These are phyloP conservation scores for Collybia sp. DNA, from an alignment of 768 basidiomycete genomes.

Conservation along the genomic window DNA sequence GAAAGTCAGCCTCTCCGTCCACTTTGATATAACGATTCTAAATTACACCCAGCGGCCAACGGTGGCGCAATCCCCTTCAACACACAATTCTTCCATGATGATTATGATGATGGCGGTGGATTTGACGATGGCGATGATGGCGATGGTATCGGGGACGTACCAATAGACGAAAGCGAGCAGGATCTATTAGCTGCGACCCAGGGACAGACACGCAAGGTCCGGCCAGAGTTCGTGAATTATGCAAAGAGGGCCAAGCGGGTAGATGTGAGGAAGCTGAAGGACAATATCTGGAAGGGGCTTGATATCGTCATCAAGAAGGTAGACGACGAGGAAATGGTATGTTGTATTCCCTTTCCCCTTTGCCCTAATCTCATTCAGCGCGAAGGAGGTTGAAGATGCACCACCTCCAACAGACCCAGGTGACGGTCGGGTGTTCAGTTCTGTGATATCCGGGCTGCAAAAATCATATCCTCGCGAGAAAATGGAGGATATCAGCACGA, in stretches of 20 bases:
- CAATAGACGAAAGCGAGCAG: conserved; percentile 69
- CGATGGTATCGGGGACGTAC: conserved; percentile 33
- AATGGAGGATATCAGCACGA: conserved; percentile 97
- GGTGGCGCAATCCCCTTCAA: conserved; percentile 76
- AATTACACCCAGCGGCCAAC: conserved; percentile 7
- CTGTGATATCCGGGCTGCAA: conserved; percentile 80
- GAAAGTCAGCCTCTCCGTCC: conserved; percentile 44
- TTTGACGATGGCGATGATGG: conserved; percentile 54
- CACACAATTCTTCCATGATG: conserved; percentile 97
- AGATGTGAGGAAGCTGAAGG: conserved; percentile 94
- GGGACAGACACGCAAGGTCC: conserved; percentile 67
- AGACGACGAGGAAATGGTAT: conserved; percentile 47
- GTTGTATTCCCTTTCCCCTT: conserved; percentile 7
- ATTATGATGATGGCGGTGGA: conserved; percentile 74
- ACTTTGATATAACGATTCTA: background rate
- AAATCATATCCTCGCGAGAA: conserved; percentile 86
- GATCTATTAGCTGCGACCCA: conserved; percentile 85
- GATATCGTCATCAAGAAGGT: conserved; percentile 62
- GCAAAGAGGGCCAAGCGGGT: conserved; percentile 95
- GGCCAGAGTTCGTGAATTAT: conserved; percentile 89
- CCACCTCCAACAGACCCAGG: conserved; percentile 52
- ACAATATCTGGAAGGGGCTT: conserved; percentile 94
- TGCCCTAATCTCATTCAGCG: background rate
- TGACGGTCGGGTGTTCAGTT: conserved; percentile 67
- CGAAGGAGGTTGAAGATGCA: conserved; percentile 43